These are phyloP conservation scores for Floccularia luteovirens DNA, from an alignment of 768 basidiomycete species.

Conservation along the genomic window DNA sequence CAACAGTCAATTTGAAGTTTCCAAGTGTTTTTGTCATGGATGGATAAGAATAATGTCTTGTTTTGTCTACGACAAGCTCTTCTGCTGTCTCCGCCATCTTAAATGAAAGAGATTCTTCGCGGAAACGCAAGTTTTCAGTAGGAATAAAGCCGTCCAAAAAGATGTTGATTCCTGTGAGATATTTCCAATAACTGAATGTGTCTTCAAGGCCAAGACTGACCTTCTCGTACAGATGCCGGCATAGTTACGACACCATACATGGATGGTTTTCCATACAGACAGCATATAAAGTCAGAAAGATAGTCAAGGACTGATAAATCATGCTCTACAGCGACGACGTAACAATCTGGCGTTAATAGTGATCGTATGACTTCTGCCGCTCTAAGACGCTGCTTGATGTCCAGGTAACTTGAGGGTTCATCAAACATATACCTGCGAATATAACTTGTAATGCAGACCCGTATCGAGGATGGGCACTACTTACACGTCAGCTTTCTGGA, in stretches of 20 bases:
- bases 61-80: slow-evolving; percentile 80
- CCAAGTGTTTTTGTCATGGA: slow-evolving; percentile 97
- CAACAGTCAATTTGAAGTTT: slow-evolving; percentile 89
- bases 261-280: slow-evolving; percentile 93
- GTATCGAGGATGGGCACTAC: slow-evolving; percentile 17
- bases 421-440: slow-evolving; percentile 89
- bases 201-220: slow-evolving; percentile 27
- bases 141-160: slow-evolving; percentile 99
- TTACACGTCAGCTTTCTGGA: slow-evolving; percentile 92
- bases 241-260: slow-evolving; percentile 99
- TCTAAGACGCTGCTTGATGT: slow-evolving; percentile 90
- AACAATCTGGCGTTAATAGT: slow-evolving; percentile 75
- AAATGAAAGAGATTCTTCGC: slow-evolving; percentile 91
- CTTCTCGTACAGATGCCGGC: slow-evolving; percentile 97
- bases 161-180: slow-evolving; percentile 84
- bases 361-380: slow-evolving; percentile 94
- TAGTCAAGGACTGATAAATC: slow-evolving; percentile 98
- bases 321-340: slow-evolving; percentile 97
- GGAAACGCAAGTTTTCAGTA: slow-evolving; percentile 96
- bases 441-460: background rate
- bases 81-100: slow-evolving; percentile 98
- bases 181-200: background rate
- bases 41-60: slow-evolving; percentile 87
- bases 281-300: slow-evolving; percentile 97
- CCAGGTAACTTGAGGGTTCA: slow-evolving; percentile 97